Evolutionary conservation across 768 basidiomycete species (phyloP).

Genomic region (Cyclocybe cylindracea): DNA sequence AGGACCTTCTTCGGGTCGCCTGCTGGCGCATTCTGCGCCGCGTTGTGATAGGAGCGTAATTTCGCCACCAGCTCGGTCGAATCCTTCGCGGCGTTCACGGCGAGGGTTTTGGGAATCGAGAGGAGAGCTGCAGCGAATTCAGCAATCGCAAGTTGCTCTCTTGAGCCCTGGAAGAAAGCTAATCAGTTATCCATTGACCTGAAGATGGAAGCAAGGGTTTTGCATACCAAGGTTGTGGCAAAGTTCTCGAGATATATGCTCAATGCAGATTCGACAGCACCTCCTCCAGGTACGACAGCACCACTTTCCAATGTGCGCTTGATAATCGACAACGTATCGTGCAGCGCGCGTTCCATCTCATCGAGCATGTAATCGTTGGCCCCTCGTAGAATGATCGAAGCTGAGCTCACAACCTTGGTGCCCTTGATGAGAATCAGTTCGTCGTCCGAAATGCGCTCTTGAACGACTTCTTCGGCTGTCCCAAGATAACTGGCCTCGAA

Average conservation of each 20-base stretch:
- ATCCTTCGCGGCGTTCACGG: slow-evolving; percentile 98
- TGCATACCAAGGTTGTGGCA: slow-evolving; percentile 89
- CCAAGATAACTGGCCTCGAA: slow-evolving; percentile 92
- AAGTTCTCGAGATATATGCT: slow-evolving; percentile 99
- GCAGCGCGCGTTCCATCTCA: slow-evolving; percentile 97
- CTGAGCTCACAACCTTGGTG: slow-evolving; percentile 92
- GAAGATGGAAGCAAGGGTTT: not conserved
- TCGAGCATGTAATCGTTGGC: slow-evolving; percentile 99
- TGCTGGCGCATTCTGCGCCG: slow-evolving; percentile 87
- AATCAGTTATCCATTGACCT: slow-evolving; percentile 6
- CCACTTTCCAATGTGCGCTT: slow-evolving; percentile 98
- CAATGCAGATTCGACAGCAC: slow-evolving; percentile 94
- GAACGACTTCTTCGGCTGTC: slow-evolving; percentile 92
- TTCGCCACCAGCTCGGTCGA: slow-evolving; percentile 97
- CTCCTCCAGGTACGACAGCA: slow-evolving; percentile 93
- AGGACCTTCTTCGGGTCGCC: slow-evolving; percentile 92
- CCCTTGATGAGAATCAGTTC: slow-evolving; percentile 97
- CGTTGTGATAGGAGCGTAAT: slow-evolving; percentile 94
- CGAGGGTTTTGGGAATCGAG: slow-evolving; percentile 94
- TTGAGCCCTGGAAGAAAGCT: slow-evolving; percentile 70
- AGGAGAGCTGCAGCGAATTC: slow-evolving; percentile 94
- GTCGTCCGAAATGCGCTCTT: slow-evolving; percentile 98
- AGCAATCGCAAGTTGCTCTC: slow-evolving; percentile 98
- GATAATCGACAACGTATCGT: slow-evolving; percentile 93
- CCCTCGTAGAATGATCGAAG: slow-evolving; percentile 91